These are phyloP conservation scores for Penicillium malachiteum DNA, from an alignment of 495 filamentous ascomycete species.

Conservation along the genomic window DNA sequence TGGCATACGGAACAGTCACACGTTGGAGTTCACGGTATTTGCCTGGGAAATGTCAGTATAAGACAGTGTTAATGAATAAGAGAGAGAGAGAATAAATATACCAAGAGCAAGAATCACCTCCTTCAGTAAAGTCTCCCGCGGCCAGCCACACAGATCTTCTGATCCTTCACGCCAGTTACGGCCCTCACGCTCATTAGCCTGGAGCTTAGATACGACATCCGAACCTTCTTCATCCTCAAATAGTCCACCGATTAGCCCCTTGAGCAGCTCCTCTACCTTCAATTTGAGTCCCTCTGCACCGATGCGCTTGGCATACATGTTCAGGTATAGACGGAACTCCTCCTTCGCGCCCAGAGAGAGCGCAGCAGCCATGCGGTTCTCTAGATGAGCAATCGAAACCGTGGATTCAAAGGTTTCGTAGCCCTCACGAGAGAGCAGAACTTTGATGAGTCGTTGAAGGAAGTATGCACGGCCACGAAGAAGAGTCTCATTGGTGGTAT, in stretches of 20 bases:
- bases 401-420: conserved; percentile 89
- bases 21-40: conserved; percentile 92
- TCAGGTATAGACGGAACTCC: conserved; percentile 85
- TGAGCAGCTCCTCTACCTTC: conserved; percentile 90
- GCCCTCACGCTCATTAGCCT: conserved; percentile 59
- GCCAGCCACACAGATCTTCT: conserved; percentile 78
- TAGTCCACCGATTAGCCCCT: conserved; percentile 72
- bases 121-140: conserved; percentile 77
- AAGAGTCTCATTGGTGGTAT: conserved; percentile 90
- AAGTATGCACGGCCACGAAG: conserved; percentile 86
- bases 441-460: conserved; percentile 85
- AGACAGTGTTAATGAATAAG: not conserved
- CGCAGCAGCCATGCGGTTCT: conserved; percentile 91
- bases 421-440: conserved; percentile 77
- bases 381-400: conserved; percentile 91
- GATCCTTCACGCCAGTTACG: conserved; percentile 51
- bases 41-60: conserved; percentile 50
- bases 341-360: conserved; percentile 80
- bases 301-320: conserved; percentile 95
- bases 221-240: conserved; percentile 51
- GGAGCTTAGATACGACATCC: conserved; percentile 41
- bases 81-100: conserved; percentile 46
- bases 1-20: conserved; percentile 86
- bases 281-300: conserved; percentile 81
- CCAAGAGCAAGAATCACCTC: conserved; percentile 89